Evolutionary conservation across 176 grass and related monocot genomes (phyloP), one percentile per base, ranked within the genome.

Genomic region (Thalia dealbata): DNA sequence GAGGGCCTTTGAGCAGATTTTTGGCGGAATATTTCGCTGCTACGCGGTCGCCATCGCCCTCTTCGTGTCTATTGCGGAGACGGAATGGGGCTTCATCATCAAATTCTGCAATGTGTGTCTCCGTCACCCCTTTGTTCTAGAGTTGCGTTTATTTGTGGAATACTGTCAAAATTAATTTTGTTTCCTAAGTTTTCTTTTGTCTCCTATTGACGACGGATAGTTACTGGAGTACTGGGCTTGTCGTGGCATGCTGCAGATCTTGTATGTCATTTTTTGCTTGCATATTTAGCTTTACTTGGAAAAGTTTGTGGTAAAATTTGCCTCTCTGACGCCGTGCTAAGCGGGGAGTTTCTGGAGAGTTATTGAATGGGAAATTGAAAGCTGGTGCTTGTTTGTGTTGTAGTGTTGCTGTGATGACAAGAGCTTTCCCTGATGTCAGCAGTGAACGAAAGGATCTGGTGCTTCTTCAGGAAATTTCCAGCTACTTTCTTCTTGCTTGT

Each of bases 321-420:
- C 25, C 30, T n/a, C 58, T 50, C 32, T 67, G 15, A n/a, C 59
- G 26, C 29, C 42, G 0, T 44, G 21, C 11, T 52, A 8, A 14
- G 21, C 46, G 8, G 54, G 7, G 45, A 3, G 14, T 73, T 61
- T 21, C 21, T 24, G 43, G 43, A 25, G 44, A 38, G 9, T 35
- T 23, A 59, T 38, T 0, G 51, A 14, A 74, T 59, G 6, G 18
- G 18, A 12, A 55, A 14, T 38, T 64, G 44, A 79, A 79, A 74
- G 11, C 73, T 30, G 13, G 29, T 52, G 35, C 19, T 80, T 70
- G 44, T 7, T 61, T 51, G 55, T 66, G 2, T 91, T 52, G 42
- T 85, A 96, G 93, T 41, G 87, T 96, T 77, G 93, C 93, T 76
- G 86, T 96, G 75, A 96, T 96, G 93, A 96, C 93, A 6, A 92